Conservation (phyloP, 805 yeast genomes). For the Candida yuanshanica region DNA sequence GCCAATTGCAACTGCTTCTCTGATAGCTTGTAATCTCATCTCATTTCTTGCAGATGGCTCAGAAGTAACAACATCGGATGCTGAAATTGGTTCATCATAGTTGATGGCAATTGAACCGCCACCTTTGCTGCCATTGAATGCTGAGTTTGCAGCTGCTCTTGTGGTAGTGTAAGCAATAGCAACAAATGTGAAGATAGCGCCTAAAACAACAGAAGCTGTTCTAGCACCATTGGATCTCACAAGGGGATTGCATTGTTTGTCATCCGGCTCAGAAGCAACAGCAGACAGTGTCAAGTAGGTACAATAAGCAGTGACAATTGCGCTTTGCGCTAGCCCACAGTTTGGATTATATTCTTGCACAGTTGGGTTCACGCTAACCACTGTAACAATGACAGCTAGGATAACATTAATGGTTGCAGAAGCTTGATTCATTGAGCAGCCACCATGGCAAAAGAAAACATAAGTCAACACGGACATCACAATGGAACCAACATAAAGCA, state of each 20-base stretch:
- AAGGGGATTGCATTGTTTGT: slow-evolving; percentile 84
- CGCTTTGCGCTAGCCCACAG: slow-evolving; percentile 94
- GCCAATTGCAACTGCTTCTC: slow-evolving; percentile 95
- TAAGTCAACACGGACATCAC: slow-evolving; percentile 76
- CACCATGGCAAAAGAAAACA: slow-evolving; percentile 70
- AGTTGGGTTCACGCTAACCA: slow-evolving; percentile 68
- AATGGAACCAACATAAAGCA: slow-evolving; percentile 74
- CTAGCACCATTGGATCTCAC: slow-evolving; percentile 87
- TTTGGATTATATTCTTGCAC: slow-evolving; percentile 91
- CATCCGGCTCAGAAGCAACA: slow-evolving; percentile 95
- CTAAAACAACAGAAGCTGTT: slow-evolving; percentile 78
- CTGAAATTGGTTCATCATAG: slow-evolving; percentile 21
- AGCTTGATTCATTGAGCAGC: slow-evolving; percentile 85
- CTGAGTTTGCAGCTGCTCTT: slow-evolving; percentile 85
- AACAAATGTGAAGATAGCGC: slow-evolving; percentile 88
- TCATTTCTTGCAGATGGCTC: slow-evolving; percentile 54
- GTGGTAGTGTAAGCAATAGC: slow-evolving; percentile 98
- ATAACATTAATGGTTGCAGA: slow-evolving; percentile 77
- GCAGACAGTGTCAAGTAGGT: slow-evolving; percentile 89
- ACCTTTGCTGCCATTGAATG: slow-evolving; percentile 42
- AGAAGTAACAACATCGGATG: slow-evolving; percentile 34
- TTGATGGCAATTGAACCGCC: slow-evolving; percentile 31
- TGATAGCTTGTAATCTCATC: slow-evolving; percentile 80
- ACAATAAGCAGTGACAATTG: slow-evolving; percentile 92
- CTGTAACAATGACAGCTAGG: slow-evolving; percentile 58